These are phyloP conservation scores for Neofusicoccum laricinum DNA, from an alignment of 2,329 filamentous ascomycete genomes.

Conservation along the genomic window DNA sequence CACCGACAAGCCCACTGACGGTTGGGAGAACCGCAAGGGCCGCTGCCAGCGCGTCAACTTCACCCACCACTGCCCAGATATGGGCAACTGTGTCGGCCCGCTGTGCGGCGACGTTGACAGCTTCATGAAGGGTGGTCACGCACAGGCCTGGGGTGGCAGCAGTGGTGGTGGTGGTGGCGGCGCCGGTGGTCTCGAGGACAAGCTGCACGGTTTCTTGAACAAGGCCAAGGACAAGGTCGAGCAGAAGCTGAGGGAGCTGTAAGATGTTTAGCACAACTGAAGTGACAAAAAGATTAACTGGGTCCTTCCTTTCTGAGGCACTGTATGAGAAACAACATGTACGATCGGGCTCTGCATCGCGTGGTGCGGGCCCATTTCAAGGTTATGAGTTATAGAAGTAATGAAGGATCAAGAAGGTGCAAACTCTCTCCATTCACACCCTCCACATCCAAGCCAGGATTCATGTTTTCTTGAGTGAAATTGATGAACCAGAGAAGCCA, in stretches of 20 bases:
- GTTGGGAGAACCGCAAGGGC: slow-evolving; percentile 45
- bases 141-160: background rate
- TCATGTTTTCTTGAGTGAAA: too few species aligned
- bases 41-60: slow-evolving; percentile 43
- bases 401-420: background rate
- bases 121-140: slow-evolving; percentile 10
- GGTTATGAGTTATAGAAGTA: background rate
- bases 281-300: background rate
- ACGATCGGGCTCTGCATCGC: background rate
- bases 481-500: too few species aligned
- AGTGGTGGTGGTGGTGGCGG: background rate
- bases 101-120: slow-evolving; percentile 9
- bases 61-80: slow-evolving; percentile 28
- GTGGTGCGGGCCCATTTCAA: too few species aligned
- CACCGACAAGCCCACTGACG: slow-evolving; percentile 43
- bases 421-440: too few species aligned
- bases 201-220: slow-evolving; percentile 7
- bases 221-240: slow-evolving; percentile 15
- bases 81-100: slow-evolving; percentile 29
- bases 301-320: background rate
- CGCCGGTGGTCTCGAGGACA: background rate
- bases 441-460: too few species aligned
- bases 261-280: background rate
- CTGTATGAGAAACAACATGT: background rate
- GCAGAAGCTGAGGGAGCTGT: slow-evolving; percentile 15